These are phyloP conservation scores for sunflower (Helianthus annuus) DNA, from an alignment of 129 eudicot genomes.

Conservation along the genomic window HanXRQr2.0-SUNRISE NC_035440.2:57835519-57836018, in stretches of 20 bases:
- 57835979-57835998: constrained; percentile 46
- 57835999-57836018: constrained; percentile 56
- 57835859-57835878: constrained; percentile 82
- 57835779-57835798: constrained; percentile 54
- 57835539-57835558: not conserved
- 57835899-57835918: constrained; percentile 66
- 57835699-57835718: constrained; percentile 11
- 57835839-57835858: constrained; percentile 59
- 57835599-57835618: not conserved
- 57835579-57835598: not conserved
- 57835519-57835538: not conserved
- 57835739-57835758: constrained; percentile 17
- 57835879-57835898: constrained; percentile 54
- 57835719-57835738: constrained; percentile 18
- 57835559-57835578: not conserved
- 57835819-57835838: constrained; percentile 58
- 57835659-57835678: not conserved
- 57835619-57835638: not conserved
- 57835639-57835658: not conserved
- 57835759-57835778: constrained; percentile 59
- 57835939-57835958: constrained; percentile 1
- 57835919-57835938: not conserved
- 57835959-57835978: not conserved
- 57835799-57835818: constrained; percentile 65
- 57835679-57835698: not conserved